These are phyloP conservation scores for Mycena chlorophos DNA, from an alignment of 768 basidiomycete species.

Conservation along the genomic window DNA sequence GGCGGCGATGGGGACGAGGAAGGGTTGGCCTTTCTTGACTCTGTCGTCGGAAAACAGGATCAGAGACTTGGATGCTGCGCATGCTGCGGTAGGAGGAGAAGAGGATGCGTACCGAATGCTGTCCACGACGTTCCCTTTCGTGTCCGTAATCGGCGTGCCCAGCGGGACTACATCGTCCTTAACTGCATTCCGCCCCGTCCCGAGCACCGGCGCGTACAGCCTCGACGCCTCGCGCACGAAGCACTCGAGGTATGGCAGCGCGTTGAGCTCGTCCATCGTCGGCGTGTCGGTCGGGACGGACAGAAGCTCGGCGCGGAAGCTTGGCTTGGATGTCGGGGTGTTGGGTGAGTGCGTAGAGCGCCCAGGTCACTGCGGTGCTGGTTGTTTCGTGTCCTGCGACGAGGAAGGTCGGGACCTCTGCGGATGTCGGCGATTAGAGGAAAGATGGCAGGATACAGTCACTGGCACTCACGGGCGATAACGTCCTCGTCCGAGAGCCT, in stretches of 20 bases:
- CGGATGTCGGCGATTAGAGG: not conserved
- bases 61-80: too few relatives aligned
- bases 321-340: conserved; percentile 49
- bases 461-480: conserved; percentile 43
- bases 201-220: not conserved
- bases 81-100: too few relatives aligned
- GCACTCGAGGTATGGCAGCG: conserved; percentile 65
- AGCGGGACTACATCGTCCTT: conserved; percentile 37
- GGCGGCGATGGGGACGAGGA: conserved; percentile 15
- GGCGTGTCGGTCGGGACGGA: conserved; percentile 55
- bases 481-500: conserved; percentile 64
- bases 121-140: conserved; percentile 26
- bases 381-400: conserved; percentile 63
- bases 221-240: conserved; percentile 6
- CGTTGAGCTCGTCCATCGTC: conserved; percentile 66
- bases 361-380: conserved; percentile 55
- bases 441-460: not conserved
- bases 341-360: conserved; percentile 54
- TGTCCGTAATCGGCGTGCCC: conserved; percentile 32
- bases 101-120: conserved; percentile 18
- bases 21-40: not conserved
- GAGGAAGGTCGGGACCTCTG: conserved; percentile 63
- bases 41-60: not conserved
- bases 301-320: conserved; percentile 59
- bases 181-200: conserved; percentile 24